Base-by-base conservation (phyloP, 164 flowering plant genomes). In the Vitis cinerea region DNA sequence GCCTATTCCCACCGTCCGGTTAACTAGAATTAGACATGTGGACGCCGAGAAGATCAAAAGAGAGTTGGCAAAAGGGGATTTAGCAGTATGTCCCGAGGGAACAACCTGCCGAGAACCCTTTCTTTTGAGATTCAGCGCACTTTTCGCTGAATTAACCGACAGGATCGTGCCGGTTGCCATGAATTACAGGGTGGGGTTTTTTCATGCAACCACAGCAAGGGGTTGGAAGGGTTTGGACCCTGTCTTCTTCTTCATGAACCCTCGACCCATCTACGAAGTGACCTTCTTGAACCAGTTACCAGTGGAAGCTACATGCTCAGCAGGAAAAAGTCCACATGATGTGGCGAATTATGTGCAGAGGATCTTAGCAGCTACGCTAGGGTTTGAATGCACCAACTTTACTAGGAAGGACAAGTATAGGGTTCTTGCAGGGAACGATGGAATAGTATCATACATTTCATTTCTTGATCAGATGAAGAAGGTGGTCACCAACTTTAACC, bases 51-150 rank as follows among this genome's bases (percentile, higher is more conserved):
- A 66, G 29, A 96, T 96, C 72, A 88, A 87, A 71, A 51, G 52
- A 3, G 81, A 86, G 52, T 73, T 96, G 44, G 57, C 78, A 2
- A 75, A 83, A 55, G 98, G 98, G 0, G 98, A 96, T 69, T 79
- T 96, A 0, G 95, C 79, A 0, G 97, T 96, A 10, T 96, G 97
- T 51, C 98, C 99, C 0, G 99, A 96, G 65, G 99, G 99, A 9
- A 96, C 99, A 29, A 96, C 99, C 0, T 96, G 99, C 53, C 71
- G 99, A 1, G 99, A 96, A 68, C 99, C 99, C 0, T 96, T 93
- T 51, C 72, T 96, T 0, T 61, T 96, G 65, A 75, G 99, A 49
- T 96, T 96, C 66, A 93, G 98, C 68, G 94, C 93, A 3, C 88
- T 96, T 3, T 93, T 93, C 59, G 99, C 98, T 0, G 99, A 96